Base-by-base conservation (phyloP, 2,329 filamentous ascomycete species). In the Cyclaneusma minus region DNA sequence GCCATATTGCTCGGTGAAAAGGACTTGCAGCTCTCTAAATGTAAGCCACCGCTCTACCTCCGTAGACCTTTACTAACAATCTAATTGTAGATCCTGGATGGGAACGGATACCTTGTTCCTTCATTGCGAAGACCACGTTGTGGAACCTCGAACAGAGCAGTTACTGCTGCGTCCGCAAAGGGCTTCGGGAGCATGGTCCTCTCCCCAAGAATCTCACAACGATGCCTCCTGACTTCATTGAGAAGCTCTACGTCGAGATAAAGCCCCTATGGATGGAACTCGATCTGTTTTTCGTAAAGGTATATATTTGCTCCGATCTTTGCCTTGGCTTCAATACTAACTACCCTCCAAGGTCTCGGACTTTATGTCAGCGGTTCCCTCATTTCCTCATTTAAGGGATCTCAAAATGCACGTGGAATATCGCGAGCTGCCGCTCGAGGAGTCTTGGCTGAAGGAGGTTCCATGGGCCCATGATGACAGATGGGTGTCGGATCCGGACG, bases 271-370 rank as follows among this genome's bases (percentile, higher is more conserved):
- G 74, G 44, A 48, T 58, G 32, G 56, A 58, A 11, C 62, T 65
- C 42, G 64, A 75, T 37, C 59, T 75, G 58, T 77, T 76, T 44
- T 75, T 76, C 39, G 63, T 77, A 35, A 75, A 72, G 57, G 68
- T 74, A 49, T 34, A 55, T 33, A 22, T 6, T 16, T 4, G 3
- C 12, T 4, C 15, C 15, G 13, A 16, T 5, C 11, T 14, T 10
- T 27, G n/a, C 8, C n/a, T 6, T 5, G 13, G 11, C 13, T 3
- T 11, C 8, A 4, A 17, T 29, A 11, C 36, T 45, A 30, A 46
- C 32, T 34, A 38, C 12, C 16, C 7, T 4, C 21, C 2, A 35
- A 73, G 68, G 54, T 68, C 28, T 70, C 68, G 16, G 71, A 77
- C 37, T 57, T 76, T 31, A 60, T 77, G 52, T 63, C 55, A 35